phyloP scores from a whole-genome alignment of 23 red algal genomes.

The Gracilaria gracilis region DNA sequence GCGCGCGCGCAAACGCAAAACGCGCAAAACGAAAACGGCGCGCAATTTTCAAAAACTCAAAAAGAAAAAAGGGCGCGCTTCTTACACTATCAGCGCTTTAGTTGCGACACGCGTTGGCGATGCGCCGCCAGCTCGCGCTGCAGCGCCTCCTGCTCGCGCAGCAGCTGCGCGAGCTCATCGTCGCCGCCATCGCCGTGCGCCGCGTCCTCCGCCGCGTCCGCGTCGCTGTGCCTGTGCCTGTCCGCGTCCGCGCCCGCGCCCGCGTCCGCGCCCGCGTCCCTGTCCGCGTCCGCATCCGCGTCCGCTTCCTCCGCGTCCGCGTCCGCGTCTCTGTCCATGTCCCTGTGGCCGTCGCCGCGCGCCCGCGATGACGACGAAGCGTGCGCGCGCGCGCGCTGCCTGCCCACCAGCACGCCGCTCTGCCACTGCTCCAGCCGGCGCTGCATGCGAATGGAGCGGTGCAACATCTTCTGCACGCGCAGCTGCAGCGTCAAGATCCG shows the following conservation, averaged over 20 bases:
- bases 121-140: conserved; percentile 32
- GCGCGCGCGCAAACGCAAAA: too few relatives aligned
- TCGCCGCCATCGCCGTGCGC: too few relatives aligned
- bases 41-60: too few relatives aligned
- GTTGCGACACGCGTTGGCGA: neutral
- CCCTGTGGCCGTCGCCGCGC: neutral
- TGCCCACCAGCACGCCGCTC: conserved; percentile 5
- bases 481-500: conserved; percentile 56
- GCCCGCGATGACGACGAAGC: too few relatives aligned
- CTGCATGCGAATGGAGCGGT: conserved; percentile 50
- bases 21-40: too few relatives aligned
- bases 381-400: too few relatives aligned
- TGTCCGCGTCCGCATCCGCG: neutral
- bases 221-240: too few relatives aligned
- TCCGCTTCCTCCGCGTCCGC: neutral
- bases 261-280: neutral
- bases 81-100: neutral
- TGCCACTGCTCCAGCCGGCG: conserved; percentile 44
- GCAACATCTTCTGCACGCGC: conserved; percentile 43
- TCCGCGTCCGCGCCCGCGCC: neutral
- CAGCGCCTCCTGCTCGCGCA: conserved; percentile 19
- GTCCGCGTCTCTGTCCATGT: neutral
- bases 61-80: neutral
- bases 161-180: too few relatives aligned
- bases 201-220: too few relatives aligned